Evolutionary conservation across 1,284 basidiomycete genomes (phyloP), one percentile per base, ranked within the genome.

Genomic region (Agaricales sp.): DNA sequence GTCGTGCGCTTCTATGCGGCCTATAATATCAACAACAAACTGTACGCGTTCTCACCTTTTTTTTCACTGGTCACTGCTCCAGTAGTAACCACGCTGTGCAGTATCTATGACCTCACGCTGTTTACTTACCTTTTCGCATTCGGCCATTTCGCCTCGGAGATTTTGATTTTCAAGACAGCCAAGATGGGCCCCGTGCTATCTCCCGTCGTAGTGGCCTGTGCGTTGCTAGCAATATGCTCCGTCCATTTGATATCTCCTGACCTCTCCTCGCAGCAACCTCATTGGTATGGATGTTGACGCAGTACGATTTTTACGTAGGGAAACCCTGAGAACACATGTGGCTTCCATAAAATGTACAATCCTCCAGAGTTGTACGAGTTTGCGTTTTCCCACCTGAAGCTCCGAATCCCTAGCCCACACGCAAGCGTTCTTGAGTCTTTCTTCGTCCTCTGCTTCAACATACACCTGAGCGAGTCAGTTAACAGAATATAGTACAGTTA

Each of bases 111-210:
- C 63, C 82, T 98, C 64, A 78, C 90, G 14, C 68, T 95, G 54
- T 74, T 87, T 61, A 87, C 89, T 26, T 98, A 94, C 67, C 77
- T 90, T 53, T 81, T 97, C 57, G 94, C 92, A 0, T 87, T 94
- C 55, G 78, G 73, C 11, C 95, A 99, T 70, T 97, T 96, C 62
- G 73, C 75, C 25, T 84, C 88, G 21, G 95, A 99, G 67, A 64
- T 90, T 50, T 65, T 93, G 59, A 76, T 95, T 55, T 98, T 85
- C 68, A 78, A 82, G 52, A 87, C 90, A 2, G 81, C 87, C 48
- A 84, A 77, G 51, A 54, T 89, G 43, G 75, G 74, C 49, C 58
- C 71, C 0, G 76, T 84, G 21, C 61, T 93, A 43, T 82, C 82
- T 52, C 90, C 95, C 0, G 70, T 95, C 47, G 70, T 96, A 51